These are phyloP conservation scores for Metarhizium brunneum DNA, from an alignment of 2,329 filamentous ascomycete species.

Conservation along the genomic window DNA sequence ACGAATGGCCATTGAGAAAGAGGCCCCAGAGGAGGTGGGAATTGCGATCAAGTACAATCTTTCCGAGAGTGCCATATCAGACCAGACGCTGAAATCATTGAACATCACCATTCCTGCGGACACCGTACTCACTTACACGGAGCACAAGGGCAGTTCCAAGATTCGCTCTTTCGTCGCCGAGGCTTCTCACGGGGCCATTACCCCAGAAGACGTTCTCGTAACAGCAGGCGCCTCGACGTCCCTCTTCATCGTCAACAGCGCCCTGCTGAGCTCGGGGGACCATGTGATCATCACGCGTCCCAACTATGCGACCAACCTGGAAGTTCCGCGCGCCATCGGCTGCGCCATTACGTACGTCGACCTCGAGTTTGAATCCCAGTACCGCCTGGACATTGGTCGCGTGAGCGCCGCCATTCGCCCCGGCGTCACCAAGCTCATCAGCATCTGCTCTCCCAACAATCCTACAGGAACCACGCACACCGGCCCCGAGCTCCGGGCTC, in stretches of 20 bases:
- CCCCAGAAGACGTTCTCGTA: slow-evolving; percentile 12
- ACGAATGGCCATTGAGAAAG: slow-evolving; percentile 16
- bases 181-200: slow-evolving; percentile 5
- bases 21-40: slow-evolving; percentile 15
- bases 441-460: slow-evolving; percentile 14
- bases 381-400: slow-evolving; percentile 7
- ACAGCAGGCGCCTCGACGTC: slow-evolving; percentile 13
- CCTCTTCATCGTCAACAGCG: slow-evolving; percentile 13
- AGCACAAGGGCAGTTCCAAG: slow-evolving; percentile 10
- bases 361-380: slow-evolving; percentile 10
- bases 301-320: slow-evolving; percentile 16
- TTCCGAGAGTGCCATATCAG: slow-evolving; percentile 15
- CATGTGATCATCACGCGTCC: slow-evolving; percentile 15
- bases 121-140: slow-evolving; percentile 12
- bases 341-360: slow-evolving; percentile 14
- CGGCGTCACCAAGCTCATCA: slow-evolving; percentile 12
- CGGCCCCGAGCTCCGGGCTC: slow-evolving; percentile 2
- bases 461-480: slow-evolving; percentile 11
- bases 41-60: slow-evolving; percentile 14
- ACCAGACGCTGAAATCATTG: slow-evolving; percentile 12
- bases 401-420: slow-evolving; percentile 9
- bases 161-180: slow-evolving; percentile 10
- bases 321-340: slow-evolving; percentile 13
- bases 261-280: slow-evolving; percentile 7
- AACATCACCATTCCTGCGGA: slow-evolving; percentile 10